A percentile compares a stretch with the other conserved stretches of the same genome.
Conservation (phyloP, 1,284 basidiomycete species). For the Amylostereum chailletii region DNA sequence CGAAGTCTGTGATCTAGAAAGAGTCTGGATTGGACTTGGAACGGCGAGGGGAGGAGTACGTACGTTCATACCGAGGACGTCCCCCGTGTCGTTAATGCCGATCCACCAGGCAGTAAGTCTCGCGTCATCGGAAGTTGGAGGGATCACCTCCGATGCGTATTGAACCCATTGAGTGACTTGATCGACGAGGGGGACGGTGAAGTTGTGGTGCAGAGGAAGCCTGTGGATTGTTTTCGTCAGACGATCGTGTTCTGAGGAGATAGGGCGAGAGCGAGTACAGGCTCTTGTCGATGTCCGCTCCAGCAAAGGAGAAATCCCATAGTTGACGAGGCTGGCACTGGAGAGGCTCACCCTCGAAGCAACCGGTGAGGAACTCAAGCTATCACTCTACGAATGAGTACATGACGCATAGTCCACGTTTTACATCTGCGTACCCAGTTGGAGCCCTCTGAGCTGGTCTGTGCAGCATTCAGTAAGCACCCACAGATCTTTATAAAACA, state of each 20-base stretch:
- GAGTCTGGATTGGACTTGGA: background rate
- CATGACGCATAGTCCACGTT: background rate
- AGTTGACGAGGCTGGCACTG: constrained; percentile 36
- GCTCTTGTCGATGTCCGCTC: constrained; percentile 38
- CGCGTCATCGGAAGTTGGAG: constrained; percentile 28
- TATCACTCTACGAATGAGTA: constrained; percentile 10
- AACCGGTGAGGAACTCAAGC: constrained; percentile 45
- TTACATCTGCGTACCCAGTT: constrained; percentile 32
- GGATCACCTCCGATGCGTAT: constrained; percentile 34
- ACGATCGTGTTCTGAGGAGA: background rate
- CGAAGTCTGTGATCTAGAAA: constrained; percentile 36
- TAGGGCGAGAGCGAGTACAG: constrained; percentile 24
- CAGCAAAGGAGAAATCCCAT: constrained; percentile 52
- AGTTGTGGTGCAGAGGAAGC: constrained; percentile 31
- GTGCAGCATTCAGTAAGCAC: background rate
- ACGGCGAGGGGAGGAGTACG: constrained; percentile 3
- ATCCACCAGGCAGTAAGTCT: constrained; percentile 51
- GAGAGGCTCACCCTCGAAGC: constrained; percentile 35
- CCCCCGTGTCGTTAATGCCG: constrained; percentile 50
- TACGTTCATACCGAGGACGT: constrained; percentile 38
- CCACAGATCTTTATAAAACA: background rate
- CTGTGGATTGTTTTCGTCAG: constrained; percentile 9
- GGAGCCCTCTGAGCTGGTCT: constrained; percentile 47
- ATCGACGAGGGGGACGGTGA: constrained; percentile 38
- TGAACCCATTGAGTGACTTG: constrained; percentile 40